Base-by-base conservation (phyloP, 2,329 filamentous ascomycete genomes). In the Exophiala oligosperma region DNA sequence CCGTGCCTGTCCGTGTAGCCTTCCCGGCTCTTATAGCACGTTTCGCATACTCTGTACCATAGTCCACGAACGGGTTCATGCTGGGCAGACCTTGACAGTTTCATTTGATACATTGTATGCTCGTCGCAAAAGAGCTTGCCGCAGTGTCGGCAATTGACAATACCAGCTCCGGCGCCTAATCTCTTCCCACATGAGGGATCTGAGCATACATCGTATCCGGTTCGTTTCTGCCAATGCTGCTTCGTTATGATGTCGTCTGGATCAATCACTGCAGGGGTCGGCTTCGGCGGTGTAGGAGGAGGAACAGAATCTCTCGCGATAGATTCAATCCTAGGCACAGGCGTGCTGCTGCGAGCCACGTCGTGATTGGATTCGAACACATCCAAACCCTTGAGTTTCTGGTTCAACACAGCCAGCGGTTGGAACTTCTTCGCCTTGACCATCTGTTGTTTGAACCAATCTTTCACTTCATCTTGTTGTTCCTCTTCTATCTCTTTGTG, bases 31-130 rank as follows among this genome's bases (percentile, higher is more conserved):
- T 97, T 97, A 77, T 94, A 99, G 76, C 94, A 99, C n/a, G 94
- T 97, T 77, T 99, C 94, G 71, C 94, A 99, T 1, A 97, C 93
- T 52, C 94, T 80, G 67, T 91, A 96, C 94, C 94, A 99, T 66
- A 91, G 84, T 6, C 94, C 94, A 61, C 93, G 81, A 1, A 94
- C 85, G 0, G 94, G 93, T 64, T 99, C 94, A 74, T 97, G 91
- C 58, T 87, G 84, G 3, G 94, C 94, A 29, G 92, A 89, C 54
- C 92, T 82, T 7, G 92, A 96, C 9, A 99, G 81, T 78, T 95
- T 97, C 90, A 97, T 97, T 77, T 99, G 93, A 71, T 97, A 99
- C 92, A 99, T 96, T 52, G 94, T 97, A 72, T 99, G 94, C 67
- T 93, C 90, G 70, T 97, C 94, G 74, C 94, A 99, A 71, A 97